Percentiles rank a stretch among this genome's conserved stretches.
Evolutionary conservation across 768 basidiomycete genomes (phyloP).

Genomic region (Gymnopilus dilepis): DNA sequence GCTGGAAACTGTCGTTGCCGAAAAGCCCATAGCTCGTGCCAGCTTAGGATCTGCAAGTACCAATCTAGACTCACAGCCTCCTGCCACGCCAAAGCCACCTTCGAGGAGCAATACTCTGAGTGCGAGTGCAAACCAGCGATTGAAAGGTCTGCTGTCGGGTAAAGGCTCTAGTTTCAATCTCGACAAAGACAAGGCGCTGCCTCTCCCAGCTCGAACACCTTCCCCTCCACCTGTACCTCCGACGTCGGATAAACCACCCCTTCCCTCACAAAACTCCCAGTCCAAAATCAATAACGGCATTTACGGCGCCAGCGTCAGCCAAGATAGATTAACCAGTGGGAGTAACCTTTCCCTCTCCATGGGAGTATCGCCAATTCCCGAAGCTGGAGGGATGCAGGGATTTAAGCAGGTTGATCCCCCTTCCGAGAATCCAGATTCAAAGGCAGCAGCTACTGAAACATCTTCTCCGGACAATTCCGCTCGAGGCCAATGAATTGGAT

Average conservation of each 20-base stretch:
- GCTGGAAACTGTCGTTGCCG: conserved; percentile 85
- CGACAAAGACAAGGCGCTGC: conserved; percentile 29
- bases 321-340: conserved; percentile 21
- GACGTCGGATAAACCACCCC: conserved; percentile 31
- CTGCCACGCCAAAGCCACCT: conserved; percentile 30
- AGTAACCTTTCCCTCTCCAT: conserved; percentile 23
- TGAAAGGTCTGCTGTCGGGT: conserved; percentile 50
- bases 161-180: conserved; percentile 35
- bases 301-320: conserved; percentile 12
- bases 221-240: conserved; percentile 31
- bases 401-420: conserved; percentile 24
- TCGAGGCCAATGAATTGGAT: background rate
- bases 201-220: conserved; percentile 26
- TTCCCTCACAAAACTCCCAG: conserved; percentile 10
- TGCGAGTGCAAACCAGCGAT: conserved; percentile 54
- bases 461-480: conserved; percentile 10
- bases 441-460: background rate
- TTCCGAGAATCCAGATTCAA: background rate
- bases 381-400: conserved; percentile 15
- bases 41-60: conserved; percentile 24
- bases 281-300: conserved; percentile 10
- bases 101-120: conserved; percentile 43
- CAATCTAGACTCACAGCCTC: conserved; percentile 11
- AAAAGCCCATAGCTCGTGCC: conserved; percentile 65
- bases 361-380: conserved; percentile 23